These are phyloP conservation scores for Mucor lusitanicus DNA, from an alignment of 371 early-diverging fungal species.

Conservation along the genomic window DNA sequence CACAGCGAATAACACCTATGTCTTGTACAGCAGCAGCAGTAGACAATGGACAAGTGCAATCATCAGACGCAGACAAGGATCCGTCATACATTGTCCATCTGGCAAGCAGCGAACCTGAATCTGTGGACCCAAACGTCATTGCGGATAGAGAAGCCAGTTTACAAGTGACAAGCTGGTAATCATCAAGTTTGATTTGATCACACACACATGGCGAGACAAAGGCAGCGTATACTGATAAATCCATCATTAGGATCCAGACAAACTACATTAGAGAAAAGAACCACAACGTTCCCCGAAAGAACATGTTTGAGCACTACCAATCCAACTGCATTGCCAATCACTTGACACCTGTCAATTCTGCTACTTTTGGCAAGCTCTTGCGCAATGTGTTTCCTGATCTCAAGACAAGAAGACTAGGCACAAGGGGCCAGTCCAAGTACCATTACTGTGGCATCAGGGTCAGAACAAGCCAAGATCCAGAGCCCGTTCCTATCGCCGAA, in stretches of 20 bases:
- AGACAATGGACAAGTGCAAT: background rate
- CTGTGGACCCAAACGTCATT: constrained; percentile 16
- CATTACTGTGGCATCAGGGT: constrained; percentile 57
- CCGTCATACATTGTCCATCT: background rate
- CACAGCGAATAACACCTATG: no score
- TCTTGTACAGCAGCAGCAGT: no score
- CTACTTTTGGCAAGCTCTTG: constrained; percentile 71
- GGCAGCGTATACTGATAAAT: background rate
- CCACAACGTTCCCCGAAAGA: constrained; percentile 61
- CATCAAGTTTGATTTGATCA: background rate
- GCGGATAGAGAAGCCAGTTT: constrained; percentile 31
- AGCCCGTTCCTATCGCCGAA: background rate
- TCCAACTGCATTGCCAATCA: constrained; percentile 38
- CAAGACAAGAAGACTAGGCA: constrained; percentile 65
- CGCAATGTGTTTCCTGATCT: constrained; percentile 63
- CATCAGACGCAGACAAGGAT: background rate
- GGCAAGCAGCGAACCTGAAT: background rate
- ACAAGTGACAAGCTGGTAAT: constrained; percentile 29
- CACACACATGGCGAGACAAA: background rate
- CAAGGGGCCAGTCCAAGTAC: constrained; percentile 66
- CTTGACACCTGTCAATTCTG: constrained; percentile 63
- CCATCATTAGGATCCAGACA: constrained; percentile 42
- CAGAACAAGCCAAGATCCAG: constrained; percentile 7
- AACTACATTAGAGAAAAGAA: constrained; percentile 57
- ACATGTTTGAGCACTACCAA: constrained; percentile 65